Evolutionary conservation across 2,329 filamentous ascomycete species (phyloP), one percentile per base, ranked within the genome.

Genomic region (Calonectria fujianensis): DNA sequence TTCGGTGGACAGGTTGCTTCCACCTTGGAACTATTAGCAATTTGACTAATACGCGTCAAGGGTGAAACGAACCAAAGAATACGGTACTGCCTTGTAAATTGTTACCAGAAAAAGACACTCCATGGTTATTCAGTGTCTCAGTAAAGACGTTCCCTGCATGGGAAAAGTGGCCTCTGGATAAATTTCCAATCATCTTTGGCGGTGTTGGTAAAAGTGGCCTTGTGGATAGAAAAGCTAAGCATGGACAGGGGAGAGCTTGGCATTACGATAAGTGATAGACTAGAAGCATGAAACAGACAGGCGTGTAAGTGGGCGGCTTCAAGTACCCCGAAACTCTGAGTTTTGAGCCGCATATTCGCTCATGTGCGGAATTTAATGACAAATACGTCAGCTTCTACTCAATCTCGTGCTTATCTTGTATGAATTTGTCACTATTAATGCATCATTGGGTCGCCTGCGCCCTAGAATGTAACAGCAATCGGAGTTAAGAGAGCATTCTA

Each of bases 151-250:
- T 63, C 4, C 57, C 57, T 9, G 57, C 35, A 41, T 63, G 57
- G 57, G 57, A 63, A 11, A 63, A 41, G 24, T 63, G 57, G 1
- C 57, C 57, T 20, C 20, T 63, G 35, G 57, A 63, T 41, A 63
- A 18, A 41, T 63, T 63, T 41, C 57, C 57, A 2, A 63, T 29
- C 57, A 63, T 63, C 8, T 5, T 39, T 18, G 2, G 29, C 24
- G n/a, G 2, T 18, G 24, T 18, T 63, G 24, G 3, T 7, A 20
- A 29, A 37, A 4, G 0, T 8, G 5, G 10, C 6, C 8, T n/a
- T 41, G 5, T 10, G 20, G 3, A 16, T 7, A 20, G 4, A 41
- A 41, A 41, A 27, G 27, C 1, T 11, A 5, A 57, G n/a, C n/a
- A 4, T 48, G 20, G 14, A 13, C 6, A 14, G 24, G 13, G 6